Base-by-base conservation (phyloP, 2,329 filamentous ascomycete species). In the Rhytidhysteron rufulum region DNA sequence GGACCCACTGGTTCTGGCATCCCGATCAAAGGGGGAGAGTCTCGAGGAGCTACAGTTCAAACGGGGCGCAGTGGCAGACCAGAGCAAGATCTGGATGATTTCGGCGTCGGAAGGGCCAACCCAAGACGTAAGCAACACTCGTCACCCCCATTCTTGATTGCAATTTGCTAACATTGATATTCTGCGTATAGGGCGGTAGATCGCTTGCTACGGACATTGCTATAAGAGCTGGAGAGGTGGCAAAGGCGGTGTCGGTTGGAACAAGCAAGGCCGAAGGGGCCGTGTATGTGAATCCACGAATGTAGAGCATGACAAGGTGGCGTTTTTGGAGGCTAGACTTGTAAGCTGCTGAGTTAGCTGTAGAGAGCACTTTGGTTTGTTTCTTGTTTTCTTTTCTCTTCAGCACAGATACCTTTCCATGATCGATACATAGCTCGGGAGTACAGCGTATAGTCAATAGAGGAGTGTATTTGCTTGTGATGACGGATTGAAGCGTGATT, bases 21-120 rank as follows among this genome's bases (percentile, higher is more conserved):
- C 60, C 30, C 59, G 57, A 40, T 54, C 58, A 39, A 60, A 59
- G 39, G 57, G 61, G 29, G 57, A 62, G 31, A 61, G 60, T 51
- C 49, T 65, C 31, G 54, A 65, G 38, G 61, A 65, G 44, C 57
- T 65, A 39, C 59, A 60, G 30, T 65, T 65, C 55, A 65, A 65
- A 48, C 59, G 57, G 15, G 56, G 55, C 11, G 50, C 50, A 8
- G 59, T 62, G 29, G 52, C 49, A 16, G 49, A 54, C 17, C 45
- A 47, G 34, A 60, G 58, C 40, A 50, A 49, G 30, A 50, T 63
- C 46, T 65, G 59, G 54, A 47, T 63, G 46, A 51, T 63, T 38
- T 57, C 57, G 15, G 55, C 57, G 13, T 57, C 57, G 2, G 56
- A 60, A 9, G 58, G 54, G 13, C 13, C 24, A 27, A 27, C 24